Conservation (phyloP, 1,284 basidiomycete species). For the Moesziomyces parantarcticus region DNA sequence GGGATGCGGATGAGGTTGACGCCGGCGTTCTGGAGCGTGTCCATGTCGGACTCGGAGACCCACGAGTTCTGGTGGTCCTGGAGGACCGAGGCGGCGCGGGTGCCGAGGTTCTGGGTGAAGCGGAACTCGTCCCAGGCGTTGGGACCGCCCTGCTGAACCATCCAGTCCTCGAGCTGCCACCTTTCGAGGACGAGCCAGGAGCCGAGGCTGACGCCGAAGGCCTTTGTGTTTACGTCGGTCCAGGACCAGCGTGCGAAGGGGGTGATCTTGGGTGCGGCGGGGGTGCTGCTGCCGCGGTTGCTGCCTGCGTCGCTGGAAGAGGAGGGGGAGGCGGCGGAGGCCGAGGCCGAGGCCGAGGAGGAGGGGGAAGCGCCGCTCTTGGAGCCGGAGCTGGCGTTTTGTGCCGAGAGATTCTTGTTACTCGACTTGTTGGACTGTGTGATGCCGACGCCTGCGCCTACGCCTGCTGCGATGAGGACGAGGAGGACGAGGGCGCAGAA, state of each 20-base stretch:
- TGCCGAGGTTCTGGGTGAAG: conserved; percentile 62
- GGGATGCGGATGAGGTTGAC: conserved; percentile 69
- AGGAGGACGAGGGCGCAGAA: conserved; percentile 34
- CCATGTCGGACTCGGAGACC: conserved; percentile 68
- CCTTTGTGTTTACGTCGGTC: conserved; percentile 62
- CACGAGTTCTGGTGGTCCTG: conserved; percentile 67
- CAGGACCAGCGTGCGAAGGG: conserved; percentile 62
- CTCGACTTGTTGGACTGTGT: conserved; percentile 26
- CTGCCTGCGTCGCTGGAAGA: conserved; percentile 2
- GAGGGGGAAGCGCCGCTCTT: conserved; percentile 10
- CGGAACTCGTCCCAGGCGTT: conserved; percentile 68
- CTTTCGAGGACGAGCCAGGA: conserved; percentile 66
- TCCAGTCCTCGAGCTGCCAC: conserved; percentile 70
- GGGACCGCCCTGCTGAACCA: conserved; percentile 62
- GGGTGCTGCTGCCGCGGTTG: conserved; percentile 6
- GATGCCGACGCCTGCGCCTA: conserved; percentile 45
- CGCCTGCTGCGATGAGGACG: conserved; percentile 45
- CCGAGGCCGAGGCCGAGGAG: conserved; percentile 3
- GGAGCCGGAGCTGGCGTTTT: conserved; percentile 1
- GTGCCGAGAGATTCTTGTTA: conserved; percentile 32
- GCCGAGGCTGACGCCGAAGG: conserved; percentile 63
- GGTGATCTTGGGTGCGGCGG: conserved; percentile 32
- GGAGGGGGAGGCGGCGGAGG: conserved; percentile 3
- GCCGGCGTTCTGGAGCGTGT: conserved; percentile 60
- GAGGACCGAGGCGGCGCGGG: conserved; percentile 46